Base-by-base conservation (phyloP, 2,329 filamentous ascomycete genomes). In the Pseudopyricularia javanii region DNA sequence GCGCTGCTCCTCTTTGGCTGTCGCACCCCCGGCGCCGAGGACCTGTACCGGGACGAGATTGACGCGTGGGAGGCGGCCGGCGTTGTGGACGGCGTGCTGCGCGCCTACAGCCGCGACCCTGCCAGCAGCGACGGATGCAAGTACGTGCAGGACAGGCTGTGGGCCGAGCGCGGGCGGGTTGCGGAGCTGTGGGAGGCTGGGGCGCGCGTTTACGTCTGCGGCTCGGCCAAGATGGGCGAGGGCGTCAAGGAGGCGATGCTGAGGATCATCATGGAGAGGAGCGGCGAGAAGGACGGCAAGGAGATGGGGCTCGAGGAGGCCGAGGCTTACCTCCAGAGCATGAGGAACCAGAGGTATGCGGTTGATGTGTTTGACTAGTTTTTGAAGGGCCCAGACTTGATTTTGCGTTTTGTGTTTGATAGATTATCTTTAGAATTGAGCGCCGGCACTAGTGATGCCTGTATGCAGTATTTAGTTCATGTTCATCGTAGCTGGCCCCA, bases 1-100 rank as follows among this genome's bases (percentile, higher is more conserved):
- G 69, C 67, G 51, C 52, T 70, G 14, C 65, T 73, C 1, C 70
- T 72, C 60, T 71, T 66, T 52, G 72, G 71, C 17, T 72, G 68
- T 56, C 61, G 70, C 3, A 60, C 61, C 2, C 59, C 59, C 0
- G 57, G 64, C 0, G 61, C 68, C 43, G 69, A 72, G 48, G 71
- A 56, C 20, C 49, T 64, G 3, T 64, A 62, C 56, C 54, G 54
- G 14, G 59, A 60, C 2, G 59, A 64, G 48, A 49, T 64, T 11
- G 54, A 53, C 20, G 48, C 54, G 32, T 59, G 56, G 58, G 58
- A 62, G 49, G 22, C 20, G 0, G 49, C 50, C n/a, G 59, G 57
- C 15, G 56, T 56, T 3, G 53, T 57, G 17, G 34, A 9, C 17
- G 5, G 5, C 4, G 51, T 53, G 20, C 32, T n/a, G 15, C 34